Evolutionary conservation across 306 rosid species (phyloP), one percentile per base, ranked within the genome.

Genomic region (Trichosanthes truncata): DNA sequence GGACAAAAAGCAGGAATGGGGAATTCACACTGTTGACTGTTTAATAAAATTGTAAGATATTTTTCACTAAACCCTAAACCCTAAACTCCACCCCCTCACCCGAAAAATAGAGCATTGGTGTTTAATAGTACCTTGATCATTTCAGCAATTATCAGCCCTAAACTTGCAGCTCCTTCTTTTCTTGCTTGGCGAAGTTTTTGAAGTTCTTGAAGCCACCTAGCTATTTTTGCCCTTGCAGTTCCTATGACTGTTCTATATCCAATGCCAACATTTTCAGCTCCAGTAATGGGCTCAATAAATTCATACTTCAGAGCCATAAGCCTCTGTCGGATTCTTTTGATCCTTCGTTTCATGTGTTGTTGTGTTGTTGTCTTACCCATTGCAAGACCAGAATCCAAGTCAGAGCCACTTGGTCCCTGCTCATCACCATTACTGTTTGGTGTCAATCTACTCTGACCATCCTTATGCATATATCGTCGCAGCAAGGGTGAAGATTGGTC

Each of bases 161-260:
- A 90, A 82, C 97, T 95, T 36, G 93, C 84, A 81, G 97, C 97
- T 73, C 98, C 98, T 91, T 95, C 98, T 91, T 95, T 95, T 87
- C 98, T 92, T 78, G 97, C 98, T 83, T 95, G 98, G 79, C 98
- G 86, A 82, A 95, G 97, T 80, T 89, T 92, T 83, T 92, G 93
- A 84, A 95, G 98, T 86, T 95, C 97, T 88, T 95, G 98, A 81
- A 95, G 98, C 97, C 97, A 95, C 81, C 97, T 89, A 46, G 97
- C 93, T 85, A 95, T 87, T 86, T 91, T 95, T 80, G 90, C 93
- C 89, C 91, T 91, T 41, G 98, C 96, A 87, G 96, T 93, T 80
- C 96, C 96, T 23, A 95, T 73, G 31, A 97, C 87, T 21, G 90
- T 91, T 87, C 96, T 91, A 86, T 90, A 95, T 85, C 98, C 98